phyloP scores from a whole-genome alignment of 805 yeast genomes.

The Hanseniaspora occidentalis region DNA sequence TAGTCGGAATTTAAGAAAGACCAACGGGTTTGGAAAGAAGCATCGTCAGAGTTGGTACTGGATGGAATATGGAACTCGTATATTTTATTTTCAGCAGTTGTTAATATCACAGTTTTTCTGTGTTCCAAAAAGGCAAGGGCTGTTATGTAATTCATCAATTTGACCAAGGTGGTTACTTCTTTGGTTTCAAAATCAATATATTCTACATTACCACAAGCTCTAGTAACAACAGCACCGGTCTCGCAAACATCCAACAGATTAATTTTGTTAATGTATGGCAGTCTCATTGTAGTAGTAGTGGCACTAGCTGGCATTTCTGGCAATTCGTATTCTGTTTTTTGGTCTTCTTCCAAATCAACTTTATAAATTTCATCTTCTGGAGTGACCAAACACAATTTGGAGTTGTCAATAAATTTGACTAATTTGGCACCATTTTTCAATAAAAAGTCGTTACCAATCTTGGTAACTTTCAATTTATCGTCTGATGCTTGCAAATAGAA shows the following conservation, averaged over 20 bases:
- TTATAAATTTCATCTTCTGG: conserved; percentile 48
- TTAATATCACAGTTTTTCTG: conserved; percentile 41
- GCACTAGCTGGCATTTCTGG: conserved; percentile 26
- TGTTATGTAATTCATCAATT: conserved; percentile 47
- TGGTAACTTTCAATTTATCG: conserved; percentile 34
- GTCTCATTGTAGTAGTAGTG: conserved; percentile 19
- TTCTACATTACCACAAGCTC: conserved; percentile 58
- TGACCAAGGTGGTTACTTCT: conserved; percentile 35
- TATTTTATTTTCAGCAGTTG: conserved; percentile 63
- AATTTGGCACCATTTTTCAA: conserved; percentile 43
- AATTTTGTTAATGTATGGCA: conserved; percentile 39
- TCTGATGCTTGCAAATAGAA: conserved; percentile 42
- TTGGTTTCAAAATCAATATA: conserved; percentile 21
- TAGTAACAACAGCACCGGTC: conserved; percentile 40
- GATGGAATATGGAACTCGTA: conserved; percentile 43
- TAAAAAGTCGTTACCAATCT: conserved; percentile 31
- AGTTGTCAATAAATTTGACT: conserved; percentile 35
- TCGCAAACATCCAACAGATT: conserved; percentile 39
- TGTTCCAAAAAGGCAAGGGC: conserved; percentile 42
- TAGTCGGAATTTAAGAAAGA: conserved; percentile 62
- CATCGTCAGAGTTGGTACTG: conserved; percentile 6
- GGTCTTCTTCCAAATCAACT: conserved; percentile 29
- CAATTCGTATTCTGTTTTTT: conserved; percentile 28
- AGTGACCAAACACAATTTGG: conserved; percentile 38
- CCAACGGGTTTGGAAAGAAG: conserved; percentile 56